Base-by-base conservation (phyloP, 352 stramenopile genomes). In the Thraustotheca clavata region DNA sequence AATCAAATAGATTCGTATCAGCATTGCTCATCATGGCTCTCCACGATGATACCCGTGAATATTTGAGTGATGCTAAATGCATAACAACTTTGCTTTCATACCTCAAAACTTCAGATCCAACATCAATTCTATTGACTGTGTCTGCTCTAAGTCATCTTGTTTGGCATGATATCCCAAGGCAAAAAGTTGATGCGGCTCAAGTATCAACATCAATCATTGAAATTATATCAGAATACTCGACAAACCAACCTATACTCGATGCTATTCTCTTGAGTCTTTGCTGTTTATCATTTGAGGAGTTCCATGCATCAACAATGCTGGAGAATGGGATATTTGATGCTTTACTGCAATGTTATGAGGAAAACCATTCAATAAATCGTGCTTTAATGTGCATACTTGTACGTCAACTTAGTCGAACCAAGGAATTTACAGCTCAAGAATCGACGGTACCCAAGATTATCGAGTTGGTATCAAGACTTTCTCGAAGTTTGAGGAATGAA, bases 131-230 rank as follows among this genome's bases (percentile, higher is more conserved):
- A 7, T 80, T 75, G 29, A 78, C 73, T 5, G 70, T 77, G 7
- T 73, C 79, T 0, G 75, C 78, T 5, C 48, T 89, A 12, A 87
- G 77, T 43, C 70, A 75, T 24, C 49, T 91, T 12, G 72, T 71
- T 7, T 91, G 82, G 80, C 71, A 91, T 48, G 77, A 88, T n/a
- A 50, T 68, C 8, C 83, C 79, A 1, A 71, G 76, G 1, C 43
- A 16, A 2, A 55, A 67, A 6, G 41, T 87, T 0, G 66, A 84
- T 16, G 41, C 66, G 8, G 60, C 71, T 0, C 67, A 74, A 1
- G 74, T 86, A 7, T 76, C 74, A 0, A 24, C 49, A 22, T 60
- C 71, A 12, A 52, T 87, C 12, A 72, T 76, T 0, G 54, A 69
- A 14, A 69, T 86, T 5, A 65, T n/a, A 11, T 31, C 43, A 2